Base-by-base conservation (phyloP, 495 filamentous ascomycete genomes). In the Jackrogersella multiformis region DNA sequence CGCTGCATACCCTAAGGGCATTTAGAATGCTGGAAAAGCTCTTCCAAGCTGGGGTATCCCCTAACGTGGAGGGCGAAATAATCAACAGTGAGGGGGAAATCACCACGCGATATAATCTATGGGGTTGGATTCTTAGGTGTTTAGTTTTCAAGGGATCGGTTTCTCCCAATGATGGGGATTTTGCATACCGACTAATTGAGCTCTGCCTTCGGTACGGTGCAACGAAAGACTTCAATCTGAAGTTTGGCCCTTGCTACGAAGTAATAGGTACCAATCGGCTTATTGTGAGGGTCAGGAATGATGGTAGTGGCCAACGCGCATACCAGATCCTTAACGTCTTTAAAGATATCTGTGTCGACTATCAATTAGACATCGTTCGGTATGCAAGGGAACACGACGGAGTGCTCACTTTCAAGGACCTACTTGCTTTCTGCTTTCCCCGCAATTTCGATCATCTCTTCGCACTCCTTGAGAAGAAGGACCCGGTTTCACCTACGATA, bases 231-330 rank as follows among this genome's bases (percentile, higher is more conserved):
- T 30, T 60, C n/a, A 18, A n/a, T 10, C 10, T 57, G 24, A 26
- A 10, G 8, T 58, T 64, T 10, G 28, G 45, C 3, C 45, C 35
- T 30, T 64, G 61, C 20, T 64, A 57, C 36, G 61, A 58, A 52
- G 16, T 36, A 2, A 24, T 30, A 52, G 26, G 45, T 13, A 4
- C 45, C 5, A 9, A 53, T 36, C 42, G 36, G 35, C 61, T 44
- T 12, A 9, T 64, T 9, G 45, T 64, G 9, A 12, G 28, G 38
- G 45, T 53, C n/a, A 15, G 8, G 9, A 9, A 9, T 10, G 13
- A 36, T 44, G 23, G 6, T 12, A 20, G 20, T n/a, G 44, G 52
- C 5, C 16, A 24, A 41, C 12, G 34, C 13, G 20, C 28, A 21
- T 0, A n/a, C 13, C 6, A 28, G 0, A 9, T 26, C 2, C n/a